These are phyloP conservation scores for Aspergillus sclerotioniger DNA, from an alignment of 495 filamentous ascomycete species.

Conservation along the genomic window DNA sequence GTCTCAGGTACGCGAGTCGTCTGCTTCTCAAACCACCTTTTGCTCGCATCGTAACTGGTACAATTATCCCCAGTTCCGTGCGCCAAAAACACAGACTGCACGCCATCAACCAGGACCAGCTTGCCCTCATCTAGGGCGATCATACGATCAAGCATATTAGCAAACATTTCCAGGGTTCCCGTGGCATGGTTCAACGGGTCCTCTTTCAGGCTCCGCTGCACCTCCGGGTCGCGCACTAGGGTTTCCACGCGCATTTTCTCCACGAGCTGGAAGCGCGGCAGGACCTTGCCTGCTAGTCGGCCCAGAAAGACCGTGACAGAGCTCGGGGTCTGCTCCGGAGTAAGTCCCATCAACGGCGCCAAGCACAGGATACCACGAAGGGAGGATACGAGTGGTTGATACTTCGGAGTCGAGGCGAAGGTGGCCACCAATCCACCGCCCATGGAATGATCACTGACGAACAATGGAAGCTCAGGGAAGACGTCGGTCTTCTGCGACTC, in stretches of 20 bases:
- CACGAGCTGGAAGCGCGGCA: slow-evolving; percentile 56
- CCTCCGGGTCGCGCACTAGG: slow-evolving; percentile 2
- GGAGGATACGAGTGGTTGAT: slow-evolving; percentile 38
- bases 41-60: slow-evolving; percentile 59
- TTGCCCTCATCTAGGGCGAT: slow-evolving; percentile 27
- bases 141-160: slow-evolving; percentile 69
- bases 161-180: slow-evolving; percentile 73
- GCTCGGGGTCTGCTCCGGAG: slow-evolving; percentile 58
- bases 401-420: slow-evolving; percentile 19
- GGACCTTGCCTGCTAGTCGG: slow-evolving; percentile 58
- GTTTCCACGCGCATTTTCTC: slow-evolving; percentile 46
- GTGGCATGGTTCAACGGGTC: slow-evolving; percentile 64
- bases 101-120: slow-evolving; percentile 28
- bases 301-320: slow-evolving; percentile 57
- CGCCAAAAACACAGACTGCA: slow-evolving; percentile 52
- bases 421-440: slow-evolving; percentile 66
- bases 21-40: slow-evolving; percentile 57
- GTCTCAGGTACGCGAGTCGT: slow-evolving; percentile 56
- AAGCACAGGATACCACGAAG: slow-evolving; percentile 66
- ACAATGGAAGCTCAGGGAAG: slow-evolving; percentile 55
- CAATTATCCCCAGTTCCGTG: slow-evolving; percentile 70
- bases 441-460: slow-evolving; percentile 87
- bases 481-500: slow-evolving; percentile 31
- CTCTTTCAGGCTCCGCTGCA: not conserved
- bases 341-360: slow-evolving; percentile 68